Evolutionary conservation across 2,329 filamentous ascomycete species (phyloP).

Genomic region (Penicillium sp.): DNA sequence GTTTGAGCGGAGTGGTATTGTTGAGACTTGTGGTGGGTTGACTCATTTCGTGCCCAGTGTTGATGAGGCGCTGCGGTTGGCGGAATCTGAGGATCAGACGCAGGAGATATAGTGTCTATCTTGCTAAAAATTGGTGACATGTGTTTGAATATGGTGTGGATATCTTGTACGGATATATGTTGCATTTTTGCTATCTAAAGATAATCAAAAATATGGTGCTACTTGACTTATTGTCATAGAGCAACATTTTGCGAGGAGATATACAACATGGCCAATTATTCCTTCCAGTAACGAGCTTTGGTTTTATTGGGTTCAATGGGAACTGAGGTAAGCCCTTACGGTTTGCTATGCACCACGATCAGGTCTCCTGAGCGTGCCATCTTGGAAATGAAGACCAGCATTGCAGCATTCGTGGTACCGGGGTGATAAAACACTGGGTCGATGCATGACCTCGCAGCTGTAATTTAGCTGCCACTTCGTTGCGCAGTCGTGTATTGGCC

Average conservation of each 20-base stretch:
- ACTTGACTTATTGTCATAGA: background rate
- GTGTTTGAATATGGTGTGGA: background rate
- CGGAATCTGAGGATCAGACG: constrained; percentile 64
- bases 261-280: background rate
- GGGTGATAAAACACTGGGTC: too few relatives aligned
- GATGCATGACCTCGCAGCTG: too few relatives aligned
- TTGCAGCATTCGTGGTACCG: background rate
- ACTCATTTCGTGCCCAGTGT: constrained; percentile 78
- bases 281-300: background rate
- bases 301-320: background rate
- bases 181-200: background rate
- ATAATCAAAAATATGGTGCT: background rate
- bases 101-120: constrained; percentile 32
- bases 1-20: constrained; percentile 77
- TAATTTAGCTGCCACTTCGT: background rate
- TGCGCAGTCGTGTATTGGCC: background rate
- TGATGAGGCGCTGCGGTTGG: constrained; percentile 76
- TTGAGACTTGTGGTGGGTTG: constrained; percentile 75
- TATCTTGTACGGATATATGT: background rate
- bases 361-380: background rate
- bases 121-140: background rate
- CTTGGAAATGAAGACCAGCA: background rate
- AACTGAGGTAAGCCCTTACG: background rate
- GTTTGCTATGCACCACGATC: background rate
- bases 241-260: background rate